Percentiles rank a stretch among this genome's conserved stretches.
phyloP scores from a whole-genome alignment of 495 filamentous ascomycete species.

The Penicillium salamii region DNA sequence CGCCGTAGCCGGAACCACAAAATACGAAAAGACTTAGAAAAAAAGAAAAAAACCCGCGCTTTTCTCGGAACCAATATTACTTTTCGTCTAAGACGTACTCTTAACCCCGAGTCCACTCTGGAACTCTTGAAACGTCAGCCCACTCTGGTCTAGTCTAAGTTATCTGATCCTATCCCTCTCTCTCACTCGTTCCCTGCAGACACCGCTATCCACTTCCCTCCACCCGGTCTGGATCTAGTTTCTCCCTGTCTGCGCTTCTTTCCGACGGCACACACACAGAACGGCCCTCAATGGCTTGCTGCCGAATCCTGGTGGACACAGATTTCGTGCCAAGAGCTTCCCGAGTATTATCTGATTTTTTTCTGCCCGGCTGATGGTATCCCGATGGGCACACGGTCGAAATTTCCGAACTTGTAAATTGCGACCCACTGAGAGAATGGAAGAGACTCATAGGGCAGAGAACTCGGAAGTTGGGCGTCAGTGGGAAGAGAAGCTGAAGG shows the following conservation, averaged over 20 bases:
- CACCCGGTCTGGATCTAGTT: constrained; percentile 17
- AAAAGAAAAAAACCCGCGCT: too few species aligned
- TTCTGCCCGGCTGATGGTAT: neutral
- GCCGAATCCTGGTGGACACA: constrained; percentile 8
- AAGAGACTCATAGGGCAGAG: too few species aligned
- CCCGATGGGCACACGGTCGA: too few species aligned
- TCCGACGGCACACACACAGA: constrained; percentile 6
- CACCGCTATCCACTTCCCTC: constrained; percentile 27
- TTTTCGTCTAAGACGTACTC: too few species aligned
- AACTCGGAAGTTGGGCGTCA: too few species aligned
- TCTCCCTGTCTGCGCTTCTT: constrained; percentile 10
- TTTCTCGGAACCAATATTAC: too few species aligned
- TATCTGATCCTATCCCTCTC: constrained; percentile 28
- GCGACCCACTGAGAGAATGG: too few species aligned
- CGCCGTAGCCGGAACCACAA: too few species aligned
- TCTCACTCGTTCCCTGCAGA: constrained; percentile 23
- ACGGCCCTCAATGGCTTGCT: neutral
- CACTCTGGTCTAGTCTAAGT: constrained; percentile 19
- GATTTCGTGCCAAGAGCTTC: constrained; percentile 6
- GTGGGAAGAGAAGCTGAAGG: too few species aligned
- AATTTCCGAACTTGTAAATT: too few species aligned
- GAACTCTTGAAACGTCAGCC: constrained; percentile 21
- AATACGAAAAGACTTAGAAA: too few species aligned
- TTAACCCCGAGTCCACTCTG: constrained; percentile 13
- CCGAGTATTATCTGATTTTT: constrained; percentile 4